Evolutionary conservation across 495 filamentous ascomycete species (phyloP).

Genomic region (Aeminium ludgeri): DNA sequence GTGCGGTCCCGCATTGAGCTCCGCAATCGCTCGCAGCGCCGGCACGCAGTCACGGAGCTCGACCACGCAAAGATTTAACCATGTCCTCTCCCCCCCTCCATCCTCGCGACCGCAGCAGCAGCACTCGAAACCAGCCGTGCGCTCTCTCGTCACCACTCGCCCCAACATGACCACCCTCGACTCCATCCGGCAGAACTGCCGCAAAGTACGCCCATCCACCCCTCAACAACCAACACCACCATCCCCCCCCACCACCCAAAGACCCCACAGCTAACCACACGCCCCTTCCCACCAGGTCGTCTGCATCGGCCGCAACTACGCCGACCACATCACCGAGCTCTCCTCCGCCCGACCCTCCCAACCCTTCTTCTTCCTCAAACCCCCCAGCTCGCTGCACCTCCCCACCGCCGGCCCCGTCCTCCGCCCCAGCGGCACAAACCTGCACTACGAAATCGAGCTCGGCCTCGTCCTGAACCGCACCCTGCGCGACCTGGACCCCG

Average conservation of each 20-base stretch:
- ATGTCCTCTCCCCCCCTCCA: too few relatives aligned
- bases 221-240: background rate
- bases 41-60: too few relatives aligned
- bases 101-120: too few relatives aligned
- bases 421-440: constrained; percentile 57
- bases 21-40: too few relatives aligned
- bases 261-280: background rate
- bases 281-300: constrained; percentile 42
- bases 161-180: constrained; percentile 4
- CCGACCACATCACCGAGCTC: constrained; percentile 87
- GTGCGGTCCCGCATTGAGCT: too few relatives aligned
- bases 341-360: constrained; percentile 71
- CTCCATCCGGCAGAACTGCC: constrained; percentile 12
- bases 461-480: constrained; percentile 69
- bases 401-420: constrained; percentile 69
- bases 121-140: too few relatives aligned
- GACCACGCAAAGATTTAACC: too few relatives aligned
- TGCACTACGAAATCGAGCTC: constrained; percentile 94
- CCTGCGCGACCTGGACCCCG: constrained; percentile 52
- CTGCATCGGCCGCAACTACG: constrained; percentile 86
- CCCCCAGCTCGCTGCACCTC: constrained; percentile 60
- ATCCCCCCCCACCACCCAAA: background rate
- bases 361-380: constrained; percentile 99
- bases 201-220: constrained; percentile 4
- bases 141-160: too few relatives aligned